Evolutionary conservation across 768 basidiomycete genomes (phyloP).

Genomic region (Clavulina sp.): DNA sequence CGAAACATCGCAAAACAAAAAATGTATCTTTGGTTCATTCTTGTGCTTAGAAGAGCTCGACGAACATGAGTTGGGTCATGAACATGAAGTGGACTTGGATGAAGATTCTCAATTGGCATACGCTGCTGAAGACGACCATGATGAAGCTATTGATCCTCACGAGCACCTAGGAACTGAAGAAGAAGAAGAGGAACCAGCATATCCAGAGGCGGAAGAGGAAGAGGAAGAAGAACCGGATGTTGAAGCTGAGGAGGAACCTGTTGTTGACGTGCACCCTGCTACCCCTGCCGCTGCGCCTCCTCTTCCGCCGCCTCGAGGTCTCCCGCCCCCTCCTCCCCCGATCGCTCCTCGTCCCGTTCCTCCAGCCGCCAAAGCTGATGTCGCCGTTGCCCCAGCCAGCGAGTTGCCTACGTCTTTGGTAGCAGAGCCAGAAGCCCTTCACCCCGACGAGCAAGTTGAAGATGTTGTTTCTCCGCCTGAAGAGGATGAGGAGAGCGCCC

Average conservation of each 20-base stretch:
- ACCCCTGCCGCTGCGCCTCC: not conserved
- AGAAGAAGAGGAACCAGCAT: not conserved
- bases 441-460: not conserved
- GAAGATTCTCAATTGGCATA: too few species aligned
- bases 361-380: constrained; percentile 5
- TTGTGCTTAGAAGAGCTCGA: too few species aligned
- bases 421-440: too few species aligned
- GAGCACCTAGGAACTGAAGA: not conserved
- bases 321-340: not conserved
- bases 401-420: too few species aligned
- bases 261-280: not conserved
- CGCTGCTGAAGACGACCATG: constrained; percentile 2
- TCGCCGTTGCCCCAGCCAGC: constrained; percentile 8
- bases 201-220: constrained; percentile 5
- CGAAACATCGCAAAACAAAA: too few species aligned
- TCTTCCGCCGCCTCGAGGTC: not conserved
- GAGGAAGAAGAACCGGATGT: constrained; percentile 7
- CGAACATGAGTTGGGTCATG: too few species aligned
- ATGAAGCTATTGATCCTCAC: too few species aligned
- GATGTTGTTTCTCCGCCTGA: constrained; percentile 11
- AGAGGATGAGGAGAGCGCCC: constrained; percentile 29
- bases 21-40: too few species aligned
- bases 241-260: not conserved
- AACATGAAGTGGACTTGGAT: too few species aligned
- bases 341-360: not conserved